phyloP scores from a whole-genome alignment of 306 rosid genomes.

The Quercus agrifolia region DNA sequence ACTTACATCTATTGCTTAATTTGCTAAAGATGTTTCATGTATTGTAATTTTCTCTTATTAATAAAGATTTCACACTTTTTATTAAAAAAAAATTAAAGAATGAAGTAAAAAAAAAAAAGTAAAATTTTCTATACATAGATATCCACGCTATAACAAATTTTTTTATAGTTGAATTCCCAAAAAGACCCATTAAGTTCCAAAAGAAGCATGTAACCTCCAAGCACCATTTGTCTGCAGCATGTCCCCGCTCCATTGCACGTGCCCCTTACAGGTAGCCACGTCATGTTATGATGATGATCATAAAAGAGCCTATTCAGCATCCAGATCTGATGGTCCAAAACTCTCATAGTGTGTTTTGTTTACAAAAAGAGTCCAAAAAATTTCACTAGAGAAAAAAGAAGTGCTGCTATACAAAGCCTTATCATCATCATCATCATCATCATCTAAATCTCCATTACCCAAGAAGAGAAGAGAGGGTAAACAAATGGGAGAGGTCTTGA shows the following conservation, averaged over 20 bases:
- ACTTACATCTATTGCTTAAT: too few relatives aligned
- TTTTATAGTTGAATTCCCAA: conserved; percentile 10
- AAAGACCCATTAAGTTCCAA: neutral
- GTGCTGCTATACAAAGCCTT: neutral
- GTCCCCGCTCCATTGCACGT: conserved; percentile 46
- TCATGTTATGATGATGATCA: conserved; percentile 27
- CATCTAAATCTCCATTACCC: neutral
- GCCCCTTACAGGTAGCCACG: conserved; percentile 55
- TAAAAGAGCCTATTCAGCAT: conserved; percentile 15
- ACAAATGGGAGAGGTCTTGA: conserved; percentile 57
- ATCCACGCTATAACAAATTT: neutral
- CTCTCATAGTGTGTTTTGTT: neutral
- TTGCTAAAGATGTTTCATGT: too few relatives aligned
- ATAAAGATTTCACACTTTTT: too few relatives aligned
- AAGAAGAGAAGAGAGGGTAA: neutral
- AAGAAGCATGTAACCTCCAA: neutral
- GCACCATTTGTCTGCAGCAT: conserved; percentile 34
- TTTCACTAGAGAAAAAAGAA: neutral
- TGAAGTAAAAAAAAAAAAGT: too few relatives aligned
- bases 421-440: neutral
- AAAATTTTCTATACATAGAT: neutral
- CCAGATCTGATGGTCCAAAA: conserved; percentile 39
- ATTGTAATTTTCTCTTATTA: too few relatives aligned
- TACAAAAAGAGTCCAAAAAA: neutral
- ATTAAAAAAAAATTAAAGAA: too few relatives aligned